A percentile compares a stretch with the other conserved stretches of the same genome.
Evolutionary conservation across 2,329 filamentous ascomycete species (phyloP).

Genomic region (Sporothrix schenckii): DNA sequence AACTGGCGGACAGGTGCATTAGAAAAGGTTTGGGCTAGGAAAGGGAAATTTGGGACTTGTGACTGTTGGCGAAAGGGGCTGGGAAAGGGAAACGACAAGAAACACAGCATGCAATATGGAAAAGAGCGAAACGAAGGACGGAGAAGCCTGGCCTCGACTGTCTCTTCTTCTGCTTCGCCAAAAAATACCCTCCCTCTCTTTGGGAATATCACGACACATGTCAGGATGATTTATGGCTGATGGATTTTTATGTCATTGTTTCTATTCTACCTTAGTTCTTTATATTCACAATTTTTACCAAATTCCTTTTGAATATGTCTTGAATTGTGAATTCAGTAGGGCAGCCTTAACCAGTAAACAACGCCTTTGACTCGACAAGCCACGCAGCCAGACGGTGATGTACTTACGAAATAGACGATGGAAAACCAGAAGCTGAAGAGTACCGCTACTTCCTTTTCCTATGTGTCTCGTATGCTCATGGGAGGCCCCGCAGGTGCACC

Average conservation of each 20-base stretch:
- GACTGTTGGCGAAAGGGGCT: not conserved
- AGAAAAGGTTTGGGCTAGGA: not conserved
- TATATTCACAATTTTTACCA: not conserved
- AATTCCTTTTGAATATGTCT: not conserved
- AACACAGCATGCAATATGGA: not conserved
- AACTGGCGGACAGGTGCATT: constrained; percentile 7
- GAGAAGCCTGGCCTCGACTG: not conserved
- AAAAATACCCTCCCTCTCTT: not conserved
- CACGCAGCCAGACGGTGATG: not conserved
- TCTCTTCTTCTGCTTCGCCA: not conserved
- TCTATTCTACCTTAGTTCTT: not conserved
- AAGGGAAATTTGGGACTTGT: not conserved
- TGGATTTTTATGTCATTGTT: not conserved
- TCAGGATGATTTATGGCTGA: not conserved
- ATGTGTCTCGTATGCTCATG: not conserved
- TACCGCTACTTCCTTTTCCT: not conserved
- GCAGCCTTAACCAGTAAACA: too few relatives aligned
- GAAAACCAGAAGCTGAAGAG: not conserved
- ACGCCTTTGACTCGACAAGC: not conserved
- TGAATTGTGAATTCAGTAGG: too few relatives aligned
- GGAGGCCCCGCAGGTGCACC: not conserved
- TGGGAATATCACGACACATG: not conserved
- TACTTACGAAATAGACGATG: not conserved
- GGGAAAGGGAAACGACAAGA: not conserved
- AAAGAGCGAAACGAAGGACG: not conserved